These are phyloP conservation scores for Cladosporium sp. DNA, from an alignment of 2,329 filamentous ascomycete species.

Conservation along the genomic window DNA sequence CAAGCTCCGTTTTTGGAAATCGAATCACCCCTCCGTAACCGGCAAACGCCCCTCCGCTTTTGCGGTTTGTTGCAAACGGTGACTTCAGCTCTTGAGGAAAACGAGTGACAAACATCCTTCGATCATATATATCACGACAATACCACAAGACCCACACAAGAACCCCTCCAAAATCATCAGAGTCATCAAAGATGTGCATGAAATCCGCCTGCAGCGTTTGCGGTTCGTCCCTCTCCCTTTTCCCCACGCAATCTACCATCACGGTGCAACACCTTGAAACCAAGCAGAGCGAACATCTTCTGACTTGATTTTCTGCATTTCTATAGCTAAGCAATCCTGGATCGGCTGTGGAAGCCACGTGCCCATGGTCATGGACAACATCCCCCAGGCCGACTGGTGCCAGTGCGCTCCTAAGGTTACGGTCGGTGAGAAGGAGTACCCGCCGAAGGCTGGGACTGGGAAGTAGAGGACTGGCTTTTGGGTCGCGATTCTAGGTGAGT, in stretches of 20 bases:
- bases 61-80: no score
- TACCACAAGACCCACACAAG: background rate
- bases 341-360: slow-evolving; percentile 46
- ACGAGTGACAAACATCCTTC: no score
- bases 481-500: no score
- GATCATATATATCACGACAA: no score
- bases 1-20: no score
- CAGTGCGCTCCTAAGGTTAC: slow-evolving; percentile 59
- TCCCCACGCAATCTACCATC: background rate
- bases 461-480: background rate
- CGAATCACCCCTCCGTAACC: no score
- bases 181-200: slow-evolving; percentile 7
- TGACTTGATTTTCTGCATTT: background rate
- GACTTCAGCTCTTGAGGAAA: no score
- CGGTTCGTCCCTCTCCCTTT: background rate
- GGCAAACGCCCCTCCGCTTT: no score
- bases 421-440: slow-evolving; percentile 55
- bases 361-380: slow-evolving; percentile 54
- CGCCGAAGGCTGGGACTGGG: slow-evolving; percentile 49
- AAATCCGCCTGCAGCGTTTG: slow-evolving; percentile 5
- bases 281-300: background rate
- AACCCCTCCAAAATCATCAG: background rate
- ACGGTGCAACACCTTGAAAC: background rate
- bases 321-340: slow-evolving; percentile 22
- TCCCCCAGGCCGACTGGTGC: slow-evolving; percentile 57